These are phyloP conservation scores for Scheffersomyces titani DNA, from an alignment of 1,139 yeast genomes.

Conservation along the genomic window DNA sequence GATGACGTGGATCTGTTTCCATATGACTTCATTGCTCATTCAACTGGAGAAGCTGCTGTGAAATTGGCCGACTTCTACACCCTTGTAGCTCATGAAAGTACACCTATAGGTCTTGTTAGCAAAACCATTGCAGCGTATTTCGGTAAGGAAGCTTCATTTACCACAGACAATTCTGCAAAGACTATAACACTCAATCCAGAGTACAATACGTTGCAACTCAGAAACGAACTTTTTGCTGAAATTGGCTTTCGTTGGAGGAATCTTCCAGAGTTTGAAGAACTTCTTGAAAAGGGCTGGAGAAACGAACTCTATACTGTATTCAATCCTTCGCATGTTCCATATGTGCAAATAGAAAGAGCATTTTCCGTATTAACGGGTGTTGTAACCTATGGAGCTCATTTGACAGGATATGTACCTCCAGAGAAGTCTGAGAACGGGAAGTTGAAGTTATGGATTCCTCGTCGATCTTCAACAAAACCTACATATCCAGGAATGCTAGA, in stretches of 20 bases:
- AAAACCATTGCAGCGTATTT: slow-evolving; percentile 47
- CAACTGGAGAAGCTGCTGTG: not conserved
- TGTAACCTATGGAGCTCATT: slow-evolving; percentile 86
- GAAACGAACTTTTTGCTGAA: slow-evolving; percentile 46
- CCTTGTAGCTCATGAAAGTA: slow-evolving; percentile 54
- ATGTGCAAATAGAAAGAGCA: slow-evolving; percentile 75
- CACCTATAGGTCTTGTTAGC: slow-evolving; percentile 54
- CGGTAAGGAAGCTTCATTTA: slow-evolving; percentile 26
- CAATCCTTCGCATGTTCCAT: slow-evolving; percentile 54
- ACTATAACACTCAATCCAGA: slow-evolving; percentile 37
- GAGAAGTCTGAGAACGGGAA: slow-evolving; percentile 36
- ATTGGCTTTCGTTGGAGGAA: slow-evolving; percentile 49
- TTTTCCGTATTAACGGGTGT: slow-evolving; percentile 81
- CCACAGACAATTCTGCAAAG: slow-evolving; percentile 26
- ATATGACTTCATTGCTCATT: slow-evolving; percentile 17
- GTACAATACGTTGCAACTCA: slow-evolving; percentile 45
- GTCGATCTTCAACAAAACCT: slow-evolving; percentile 72
- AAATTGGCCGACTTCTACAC: slow-evolving; percentile 23
- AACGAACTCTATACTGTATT: slow-evolving; percentile 78
- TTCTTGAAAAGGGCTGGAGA: slow-evolving; percentile 75
- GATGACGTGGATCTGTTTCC: slow-evolving; percentile 54
- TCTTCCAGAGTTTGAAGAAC: slow-evolving; percentile 36
- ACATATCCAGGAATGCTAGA: slow-evolving; percentile 92
- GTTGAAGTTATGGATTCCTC: slow-evolving; percentile 79
- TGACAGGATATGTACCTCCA: slow-evolving; percentile 70